These are phyloP conservation scores for Vairimorpha necatrix DNA, from an alignment of 371 early-diverging fungal genomes.

Conservation along the genomic window DNA sequence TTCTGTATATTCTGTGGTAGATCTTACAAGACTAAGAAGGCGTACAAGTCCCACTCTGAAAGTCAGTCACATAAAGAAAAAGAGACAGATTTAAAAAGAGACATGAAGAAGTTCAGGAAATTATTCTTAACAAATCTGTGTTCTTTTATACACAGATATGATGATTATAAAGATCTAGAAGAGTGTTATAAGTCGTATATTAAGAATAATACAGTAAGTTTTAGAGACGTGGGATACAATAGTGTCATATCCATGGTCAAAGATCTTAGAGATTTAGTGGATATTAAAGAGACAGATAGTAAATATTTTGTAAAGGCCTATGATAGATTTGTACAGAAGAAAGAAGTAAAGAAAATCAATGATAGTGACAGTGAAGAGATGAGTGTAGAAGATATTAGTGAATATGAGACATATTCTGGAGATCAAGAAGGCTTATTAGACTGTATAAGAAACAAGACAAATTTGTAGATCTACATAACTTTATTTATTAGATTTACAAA, in stretches of 20 bases:
- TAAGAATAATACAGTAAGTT: constrained; percentile 14
- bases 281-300: background rate
- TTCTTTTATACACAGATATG: constrained; percentile 17
- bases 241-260: background rate
- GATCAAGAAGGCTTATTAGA: background rate
- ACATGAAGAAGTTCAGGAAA: background rate
- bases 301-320: background rate
- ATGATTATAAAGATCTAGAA: constrained; percentile 23
- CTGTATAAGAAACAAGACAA: background rate
- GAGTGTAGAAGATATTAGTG: background rate
- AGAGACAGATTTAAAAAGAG: background rate
- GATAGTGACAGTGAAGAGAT: background rate
- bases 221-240: constrained; percentile 13
- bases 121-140: constrained; percentile 21
- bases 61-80: constrained; percentile 14
- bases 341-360: background rate
- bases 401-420: background rate
- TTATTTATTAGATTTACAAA: no score
- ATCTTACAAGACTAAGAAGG: constrained; percentile 34
- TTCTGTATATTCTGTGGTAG: constrained; percentile 30
- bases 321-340: background rate
- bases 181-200: constrained; percentile 27
- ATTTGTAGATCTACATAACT: no score
- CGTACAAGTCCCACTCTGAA: constrained; percentile 18
- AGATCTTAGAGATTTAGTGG: background rate